phyloP scores from a whole-genome alignment of 2,329 filamentous ascomycete species.

The Aureobasidium zeae region DNA sequence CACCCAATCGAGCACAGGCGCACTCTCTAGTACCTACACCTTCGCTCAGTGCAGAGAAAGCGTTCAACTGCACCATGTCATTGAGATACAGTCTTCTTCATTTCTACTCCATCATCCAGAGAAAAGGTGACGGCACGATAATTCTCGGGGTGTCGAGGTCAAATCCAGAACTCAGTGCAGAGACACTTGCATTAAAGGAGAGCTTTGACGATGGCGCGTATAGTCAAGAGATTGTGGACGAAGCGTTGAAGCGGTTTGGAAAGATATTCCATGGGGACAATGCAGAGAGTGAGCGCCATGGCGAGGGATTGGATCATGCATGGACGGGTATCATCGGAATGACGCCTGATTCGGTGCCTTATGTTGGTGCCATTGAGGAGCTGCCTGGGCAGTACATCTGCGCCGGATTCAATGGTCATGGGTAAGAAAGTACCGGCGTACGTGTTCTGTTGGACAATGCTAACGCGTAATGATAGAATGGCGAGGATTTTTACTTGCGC shows the following conservation, averaged over 20 bases:
- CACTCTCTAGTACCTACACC: constrained; percentile 36
- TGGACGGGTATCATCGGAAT: constrained; percentile 43
- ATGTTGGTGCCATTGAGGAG: constrained; percentile 36
- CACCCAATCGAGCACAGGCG: constrained; percentile 38
- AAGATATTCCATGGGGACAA: constrained; percentile 28
- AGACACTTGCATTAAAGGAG: constrained; percentile 22
- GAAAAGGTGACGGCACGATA: constrained; percentile 35
- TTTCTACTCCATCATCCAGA: constrained; percentile 44
- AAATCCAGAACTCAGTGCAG: constrained; percentile 29
- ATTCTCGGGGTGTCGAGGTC: constrained; percentile 37
- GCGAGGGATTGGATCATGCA: constrained; percentile 38
- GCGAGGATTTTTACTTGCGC: constrained; percentile 40
- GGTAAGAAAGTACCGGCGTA: constrained; percentile 19
- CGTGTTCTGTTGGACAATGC: neutral
- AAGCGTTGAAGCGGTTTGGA: constrained; percentile 31
- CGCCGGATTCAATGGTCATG: constrained; percentile 44
- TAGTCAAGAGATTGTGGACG: constrained; percentile 33
- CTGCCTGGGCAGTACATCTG: constrained; percentile 40
- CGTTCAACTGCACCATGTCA: constrained; percentile 36
- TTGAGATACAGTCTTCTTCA: constrained; percentile 39
- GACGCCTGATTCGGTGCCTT: constrained; percentile 38
- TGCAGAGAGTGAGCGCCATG: constrained; percentile 24
- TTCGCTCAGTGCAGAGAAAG: constrained; percentile 29
- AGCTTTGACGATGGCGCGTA: constrained; percentile 34
- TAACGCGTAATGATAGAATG: constrained; percentile 26